Percentiles rank a stretch among this genome's conserved stretches.
These are phyloP conservation scores for Pythium rhizo-oryzae DNA, from an alignment of 352 stramenopile genomes.

Conservation along the genomic window DNA sequence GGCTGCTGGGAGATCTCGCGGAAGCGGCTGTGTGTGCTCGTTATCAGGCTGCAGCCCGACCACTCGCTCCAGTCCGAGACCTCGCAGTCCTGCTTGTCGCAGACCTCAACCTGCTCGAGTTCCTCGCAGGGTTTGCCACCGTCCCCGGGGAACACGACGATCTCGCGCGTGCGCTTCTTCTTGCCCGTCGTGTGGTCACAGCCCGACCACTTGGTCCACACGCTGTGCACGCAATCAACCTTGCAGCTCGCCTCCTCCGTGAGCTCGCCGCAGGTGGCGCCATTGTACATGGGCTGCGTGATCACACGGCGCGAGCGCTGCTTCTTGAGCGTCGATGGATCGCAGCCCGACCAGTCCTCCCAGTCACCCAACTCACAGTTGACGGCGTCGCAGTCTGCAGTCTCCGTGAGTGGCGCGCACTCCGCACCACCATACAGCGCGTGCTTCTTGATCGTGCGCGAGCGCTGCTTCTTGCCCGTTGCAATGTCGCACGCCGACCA, in stretches of 20 bases:
- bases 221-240: conserved; percentile 48
- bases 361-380: conserved; percentile 52
- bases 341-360: conserved; percentile 51
- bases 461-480: conserved; percentile 35
- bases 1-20: conserved; percentile 38
- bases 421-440: conserved; percentile 35
- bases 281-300: conserved; percentile 38
- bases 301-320: conserved; percentile 42
- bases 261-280: conserved; percentile 30
- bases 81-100: conserved; percentile 48
- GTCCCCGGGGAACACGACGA: conserved; percentile 34
- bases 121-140: conserved; percentile 34
- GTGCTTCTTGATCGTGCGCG: conserved; percentile 44
- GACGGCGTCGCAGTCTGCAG: conserved; percentile 38
- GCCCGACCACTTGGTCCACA: conserved; percentile 50
- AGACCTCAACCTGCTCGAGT: conserved; percentile 30
- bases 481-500: conserved; percentile 32
- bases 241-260: conserved; percentile 37
- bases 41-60: conserved; percentile 56
- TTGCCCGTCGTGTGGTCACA: conserved; percentile 51
- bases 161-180: conserved; percentile 44
- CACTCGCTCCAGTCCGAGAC: conserved; percentile 52
- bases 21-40: conserved; percentile 34
- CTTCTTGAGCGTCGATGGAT: conserved; percentile 37
- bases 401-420: conserved; percentile 47